phyloP scores from a whole-genome alignment of 805 yeast genomes.

The Sugiyamaella americana region DNA sequence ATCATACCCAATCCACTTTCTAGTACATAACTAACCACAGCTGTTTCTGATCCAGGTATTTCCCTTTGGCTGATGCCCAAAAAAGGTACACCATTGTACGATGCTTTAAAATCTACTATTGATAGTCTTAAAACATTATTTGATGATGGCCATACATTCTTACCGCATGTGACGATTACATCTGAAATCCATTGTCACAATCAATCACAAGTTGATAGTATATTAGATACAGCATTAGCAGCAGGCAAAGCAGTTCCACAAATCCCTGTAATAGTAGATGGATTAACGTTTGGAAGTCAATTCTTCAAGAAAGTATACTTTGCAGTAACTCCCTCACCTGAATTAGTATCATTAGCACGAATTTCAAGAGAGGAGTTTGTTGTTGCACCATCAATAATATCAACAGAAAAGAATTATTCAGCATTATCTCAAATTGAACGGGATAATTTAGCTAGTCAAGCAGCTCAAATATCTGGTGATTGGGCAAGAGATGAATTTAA shows the following conservation, averaged over 20 bases:
- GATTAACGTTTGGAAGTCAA: slow-evolving; percentile 43
- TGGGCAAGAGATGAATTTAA: slow-evolving; percentile 56
- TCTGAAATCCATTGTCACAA: slow-evolving; percentile 48
- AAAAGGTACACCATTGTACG: slow-evolving; percentile 46
- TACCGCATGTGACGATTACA: slow-evolving; percentile 73
- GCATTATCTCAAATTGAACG: slow-evolving; percentile 27
- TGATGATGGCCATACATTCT: slow-evolving; percentile 61
- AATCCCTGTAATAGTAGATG: slow-evolving; percentile 37
- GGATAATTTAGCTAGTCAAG: slow-evolving; percentile 27
- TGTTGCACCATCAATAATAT: slow-evolving; percentile 20
- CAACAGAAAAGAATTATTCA: slow-evolving; percentile 19
- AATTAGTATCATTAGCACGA: slow-evolving; percentile 45
- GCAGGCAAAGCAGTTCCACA: slow-evolving; percentile 44
- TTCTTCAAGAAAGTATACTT: slow-evolving; percentile 51
- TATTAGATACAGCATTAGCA: slow-evolving; percentile 52
- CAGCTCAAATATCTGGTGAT: slow-evolving; percentile 42
- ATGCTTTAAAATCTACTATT: slow-evolving; percentile 52
- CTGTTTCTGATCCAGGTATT: slow-evolving; percentile 32
- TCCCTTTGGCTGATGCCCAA: slow-evolving; percentile 77
- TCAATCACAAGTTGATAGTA: slow-evolving; percentile 51
- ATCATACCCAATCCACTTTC: too few species aligned
- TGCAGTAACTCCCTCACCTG: slow-evolving; percentile 41
- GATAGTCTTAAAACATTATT: slow-evolving; percentile 64
- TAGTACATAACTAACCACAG: not conserved
- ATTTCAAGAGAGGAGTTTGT: slow-evolving; percentile 34